phyloP scores from a whole-genome alignment of 768 basidiomycete species.

The Russula sp. region DNA sequence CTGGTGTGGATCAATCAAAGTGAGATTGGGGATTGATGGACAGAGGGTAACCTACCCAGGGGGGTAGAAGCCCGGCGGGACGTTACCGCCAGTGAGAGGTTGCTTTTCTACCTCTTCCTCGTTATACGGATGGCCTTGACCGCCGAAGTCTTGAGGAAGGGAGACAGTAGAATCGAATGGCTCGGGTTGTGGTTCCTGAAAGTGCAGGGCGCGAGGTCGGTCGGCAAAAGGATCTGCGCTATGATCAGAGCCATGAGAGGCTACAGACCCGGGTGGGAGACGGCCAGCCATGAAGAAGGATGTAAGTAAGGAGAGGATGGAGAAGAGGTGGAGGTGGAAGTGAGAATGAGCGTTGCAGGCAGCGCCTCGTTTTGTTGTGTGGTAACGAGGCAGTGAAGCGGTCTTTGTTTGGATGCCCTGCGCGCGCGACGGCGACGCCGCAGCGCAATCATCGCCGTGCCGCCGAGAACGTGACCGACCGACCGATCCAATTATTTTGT shows the following conservation, averaged over 20 bases:
- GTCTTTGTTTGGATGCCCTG: background rate
- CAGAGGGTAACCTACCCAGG: slow-evolving; percentile 45
- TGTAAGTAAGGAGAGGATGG: background rate
- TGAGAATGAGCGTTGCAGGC: background rate
- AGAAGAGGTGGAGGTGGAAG: background rate
- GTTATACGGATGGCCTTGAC: slow-evolving; percentile 35
- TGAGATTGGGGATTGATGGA: slow-evolving; percentile 1
- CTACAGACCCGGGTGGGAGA: slow-evolving; percentile 26
- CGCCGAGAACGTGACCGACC: background rate
- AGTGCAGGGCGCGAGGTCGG: slow-evolving; percentile 52
- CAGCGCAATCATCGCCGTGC: background rate
- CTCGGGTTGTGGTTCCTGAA: slow-evolving; percentile 48
- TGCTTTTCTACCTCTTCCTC: slow-evolving; percentile 76
- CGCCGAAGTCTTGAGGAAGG: slow-evolving; percentile 46
- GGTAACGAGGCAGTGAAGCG: slow-evolving; percentile 22
- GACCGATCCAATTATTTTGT: background rate
- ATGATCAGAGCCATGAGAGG: slow-evolving; percentile 34
- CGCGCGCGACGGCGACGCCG: too few relatives aligned
- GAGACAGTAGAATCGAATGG: slow-evolving; percentile 54
- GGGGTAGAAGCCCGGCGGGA: slow-evolving; percentile 64
- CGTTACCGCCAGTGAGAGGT: slow-evolving; percentile 59
- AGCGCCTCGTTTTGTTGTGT: slow-evolving; percentile 17
- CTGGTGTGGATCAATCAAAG: slow-evolving; percentile 17
- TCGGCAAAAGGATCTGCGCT: slow-evolving; percentile 69
- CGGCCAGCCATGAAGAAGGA: slow-evolving; percentile 23